Base-by-base conservation (phyloP, 1,284 basidiomycete genomes). In the Malassezia japonica region DNA sequence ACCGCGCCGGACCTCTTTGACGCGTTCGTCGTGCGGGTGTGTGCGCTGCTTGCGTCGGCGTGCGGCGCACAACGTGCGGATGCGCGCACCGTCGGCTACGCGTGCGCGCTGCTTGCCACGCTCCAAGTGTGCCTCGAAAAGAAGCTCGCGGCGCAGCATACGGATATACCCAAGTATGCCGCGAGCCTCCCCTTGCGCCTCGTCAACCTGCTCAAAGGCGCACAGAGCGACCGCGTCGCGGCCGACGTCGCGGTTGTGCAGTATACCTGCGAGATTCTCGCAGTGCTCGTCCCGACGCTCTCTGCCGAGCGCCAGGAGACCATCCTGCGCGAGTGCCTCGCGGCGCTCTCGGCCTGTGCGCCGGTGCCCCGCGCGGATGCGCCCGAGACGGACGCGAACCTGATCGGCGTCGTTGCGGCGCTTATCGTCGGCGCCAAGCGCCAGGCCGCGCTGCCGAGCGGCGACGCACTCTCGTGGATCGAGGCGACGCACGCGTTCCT, bases 1-100 rank as follows among this genome's bases (percentile, higher is more conserved):
- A 73, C 80, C 2, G 81, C 84, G 38, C 78, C 85, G 0, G 78
- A 82, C 20, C 78, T 96, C 23, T 96, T 94, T 73, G 87, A 89
- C 69, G 83, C 79, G 6, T 79, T 96, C 25, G 81, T 88, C 33
- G 80, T 88, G 38, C 82, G 85, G 20, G 76, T 96, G 10, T 81
- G 79, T 0, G 83, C 84, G 1, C 87, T 88, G 72, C 76, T 96
- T 23, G 85, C 89, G 1, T 82, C 85, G 49, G 75, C 83, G 4
- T 74, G 94, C 12, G 81, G 91, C 57, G 78, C 79, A 7, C 23
- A 13, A 18, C 75, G 85, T 3, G 76, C 76, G 12, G 50, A 52
- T 7, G 61, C 64, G 8, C 56, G 55, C 6, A 63, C 63, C 32
- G 48, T 62, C 3, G 69, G 67, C 9, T 72, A 72, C 48, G 66